phyloP scores from a whole-genome alignment of 495 filamentous ascomycete species.

The Daldinia decipiens region DNA sequence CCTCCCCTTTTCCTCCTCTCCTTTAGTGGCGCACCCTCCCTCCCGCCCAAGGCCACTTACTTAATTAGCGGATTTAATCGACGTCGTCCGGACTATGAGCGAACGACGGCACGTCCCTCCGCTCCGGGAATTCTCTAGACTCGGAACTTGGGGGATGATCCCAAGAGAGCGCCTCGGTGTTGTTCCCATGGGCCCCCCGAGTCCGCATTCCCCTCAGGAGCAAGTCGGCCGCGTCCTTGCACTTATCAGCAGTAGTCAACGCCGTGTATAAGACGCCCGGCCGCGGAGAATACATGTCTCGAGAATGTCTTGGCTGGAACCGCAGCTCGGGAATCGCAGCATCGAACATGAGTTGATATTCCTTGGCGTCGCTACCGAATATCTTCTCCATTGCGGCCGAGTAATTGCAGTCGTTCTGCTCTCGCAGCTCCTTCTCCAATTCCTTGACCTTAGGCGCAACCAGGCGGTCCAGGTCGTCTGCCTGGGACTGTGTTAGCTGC shows the following conservation, averaged over 20 bases:
- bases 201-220: too few species aligned
- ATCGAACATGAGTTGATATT: neutral
- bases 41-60: slow-evolving; percentile 3
- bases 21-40: neutral
- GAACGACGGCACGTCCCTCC: too few species aligned
- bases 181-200: too few species aligned
- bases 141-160: too few species aligned
- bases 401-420: neutral
- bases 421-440: neutral
- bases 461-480: too few species aligned
- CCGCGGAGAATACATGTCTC: neutral
- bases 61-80: neutral
- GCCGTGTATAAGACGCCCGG: neutral
- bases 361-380: neutral
- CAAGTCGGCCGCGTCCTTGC: too few species aligned
- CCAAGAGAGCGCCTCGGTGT: too few species aligned
- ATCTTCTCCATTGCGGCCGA: neutral
- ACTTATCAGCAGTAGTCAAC: neutral
- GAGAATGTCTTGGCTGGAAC: neutral
- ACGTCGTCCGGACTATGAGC: neutral
- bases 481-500: too few species aligned
- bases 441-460: too few species aligned
- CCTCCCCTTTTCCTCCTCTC: neutral
- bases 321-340: neutral
- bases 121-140: too few species aligned